These are phyloP conservation scores for Thymus quinquecostatus DNA, from an alignment of 257 asterid species.

Conservation along the genomic window DNA sequence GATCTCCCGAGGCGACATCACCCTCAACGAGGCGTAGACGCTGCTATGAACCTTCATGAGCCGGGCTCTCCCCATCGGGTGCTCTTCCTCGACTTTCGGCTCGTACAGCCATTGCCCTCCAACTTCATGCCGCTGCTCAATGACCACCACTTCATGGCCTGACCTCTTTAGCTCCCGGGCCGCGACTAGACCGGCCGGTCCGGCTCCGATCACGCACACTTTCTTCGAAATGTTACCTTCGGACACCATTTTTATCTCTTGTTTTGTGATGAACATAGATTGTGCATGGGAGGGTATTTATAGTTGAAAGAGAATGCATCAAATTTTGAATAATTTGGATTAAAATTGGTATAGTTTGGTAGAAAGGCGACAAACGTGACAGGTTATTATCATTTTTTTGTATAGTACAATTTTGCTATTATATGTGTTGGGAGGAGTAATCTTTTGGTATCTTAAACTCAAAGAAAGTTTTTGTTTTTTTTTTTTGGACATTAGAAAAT, in stretches of 20 bases:
- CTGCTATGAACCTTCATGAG: slow-evolving; percentile 70
- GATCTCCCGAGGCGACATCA: slow-evolving; percentile 69
- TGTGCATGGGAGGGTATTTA: slow-evolving; percentile 35
- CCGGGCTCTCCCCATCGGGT: slow-evolving; percentile 47
- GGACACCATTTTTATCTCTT: slow-evolving; percentile 41
- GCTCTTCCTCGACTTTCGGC: slow-evolving; percentile 57
- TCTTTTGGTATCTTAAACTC: slow-evolving; percentile 35
- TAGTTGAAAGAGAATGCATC: slow-evolving; percentile 26
- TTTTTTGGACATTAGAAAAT: neutral
- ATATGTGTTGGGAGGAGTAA: slow-evolving; percentile 8
- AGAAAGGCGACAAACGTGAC: slow-evolving; percentile 40
- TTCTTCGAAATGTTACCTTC: slow-evolving; percentile 43
- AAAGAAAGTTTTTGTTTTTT: slow-evolving; percentile 22
- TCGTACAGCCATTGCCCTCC: slow-evolving; percentile 95
- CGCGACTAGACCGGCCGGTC: slow-evolving; percentile 81
- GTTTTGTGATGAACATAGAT: slow-evolving; percentile 11
- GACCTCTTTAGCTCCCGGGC: slow-evolving; percentile 83
- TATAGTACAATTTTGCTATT: slow-evolving; percentile 14
- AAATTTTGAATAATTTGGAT: slow-evolving; percentile 18
- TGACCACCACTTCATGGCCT: slow-evolving; percentile 76
- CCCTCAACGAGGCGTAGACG: slow-evolving; percentile 63
- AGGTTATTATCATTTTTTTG: slow-evolving; percentile 11
- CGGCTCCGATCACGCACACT: slow-evolving; percentile 84
- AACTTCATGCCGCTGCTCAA: slow-evolving; percentile 75
- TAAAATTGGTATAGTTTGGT: slow-evolving; percentile 28